phyloP scores from a whole-genome alignment of 257 asterid species.

The Scutellaria baicalensis region DNA sequence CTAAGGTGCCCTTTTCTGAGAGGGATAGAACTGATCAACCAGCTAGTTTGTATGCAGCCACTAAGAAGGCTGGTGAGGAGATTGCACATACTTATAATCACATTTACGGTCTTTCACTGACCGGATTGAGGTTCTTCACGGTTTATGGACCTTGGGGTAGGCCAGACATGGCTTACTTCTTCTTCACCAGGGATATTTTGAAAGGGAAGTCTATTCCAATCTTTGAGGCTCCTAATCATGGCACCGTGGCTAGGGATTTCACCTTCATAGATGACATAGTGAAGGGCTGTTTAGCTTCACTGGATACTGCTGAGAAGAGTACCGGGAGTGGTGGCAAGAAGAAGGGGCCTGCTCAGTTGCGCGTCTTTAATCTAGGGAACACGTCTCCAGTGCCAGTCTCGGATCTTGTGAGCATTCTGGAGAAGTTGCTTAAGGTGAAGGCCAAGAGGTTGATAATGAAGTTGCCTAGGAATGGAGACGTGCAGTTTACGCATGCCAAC shows the following conservation, averaged over 20 bases:
- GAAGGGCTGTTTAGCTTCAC: slow-evolving; percentile 52
- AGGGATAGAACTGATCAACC: slow-evolving; percentile 57
- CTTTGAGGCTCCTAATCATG: slow-evolving; percentile 52
- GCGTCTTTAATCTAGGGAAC: slow-evolving; percentile 49
- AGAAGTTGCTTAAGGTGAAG: slow-evolving; percentile 52
- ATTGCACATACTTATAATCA: slow-evolving; percentile 59
- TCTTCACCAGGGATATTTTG: slow-evolving; percentile 48
- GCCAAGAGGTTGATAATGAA: slow-evolving; percentile 50
- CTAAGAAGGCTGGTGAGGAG: slow-evolving; percentile 59
- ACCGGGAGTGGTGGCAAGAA: slow-evolving; percentile 67
- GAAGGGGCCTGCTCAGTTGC: slow-evolving; percentile 49
- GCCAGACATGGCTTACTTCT: slow-evolving; percentile 68
- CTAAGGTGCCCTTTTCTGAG: slow-evolving; percentile 49
- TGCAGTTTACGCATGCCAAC: slow-evolving; percentile 58
- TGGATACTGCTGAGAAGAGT: slow-evolving; percentile 59
- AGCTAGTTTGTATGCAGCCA: slow-evolving; percentile 59
- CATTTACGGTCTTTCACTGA: slow-evolving; percentile 51
- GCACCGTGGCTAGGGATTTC: slow-evolving; percentile 57
- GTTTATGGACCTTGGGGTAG: slow-evolving; percentile 73
- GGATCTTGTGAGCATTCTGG: slow-evolving; percentile 53
- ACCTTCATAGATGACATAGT: slow-evolving; percentile 62
- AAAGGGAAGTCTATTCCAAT: slow-evolving; percentile 50
- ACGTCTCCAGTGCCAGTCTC: slow-evolving; percentile 60
- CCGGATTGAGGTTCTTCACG: slow-evolving; percentile 57
- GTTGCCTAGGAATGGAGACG: slow-evolving; percentile 64